Conservation (phyloP, 345 rosid species). For the Euphorbia peplus region DNA sequence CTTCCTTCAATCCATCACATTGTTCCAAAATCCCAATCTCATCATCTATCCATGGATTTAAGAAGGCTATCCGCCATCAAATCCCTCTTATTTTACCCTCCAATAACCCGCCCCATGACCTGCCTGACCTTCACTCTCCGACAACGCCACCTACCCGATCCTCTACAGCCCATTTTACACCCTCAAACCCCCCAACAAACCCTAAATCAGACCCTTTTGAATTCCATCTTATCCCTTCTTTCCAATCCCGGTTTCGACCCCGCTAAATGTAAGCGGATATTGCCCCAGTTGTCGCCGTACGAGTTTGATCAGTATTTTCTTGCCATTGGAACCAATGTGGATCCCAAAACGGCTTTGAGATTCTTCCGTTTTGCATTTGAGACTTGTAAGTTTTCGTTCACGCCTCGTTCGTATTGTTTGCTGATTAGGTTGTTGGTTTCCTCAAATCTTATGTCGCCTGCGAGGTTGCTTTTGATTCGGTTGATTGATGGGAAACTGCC, state of each 20-base stretch:
- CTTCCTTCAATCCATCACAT: neutral
- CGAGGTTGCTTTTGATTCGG: constrained; percentile 55
- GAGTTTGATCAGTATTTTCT: constrained; percentile 52
- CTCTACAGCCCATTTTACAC: neutral
- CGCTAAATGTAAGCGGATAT: constrained; percentile 42
- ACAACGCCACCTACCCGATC: neutral
- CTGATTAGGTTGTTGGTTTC: constrained; percentile 53
- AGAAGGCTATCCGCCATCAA: constrained; percentile 37
- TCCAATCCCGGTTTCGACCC: constrained; percentile 48
- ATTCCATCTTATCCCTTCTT: constrained; percentile 45
- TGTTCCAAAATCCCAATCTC: neutral
- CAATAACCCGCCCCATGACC: constrained; percentile 41
- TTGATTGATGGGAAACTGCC: constrained; percentile 59
- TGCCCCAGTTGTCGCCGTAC: constrained; percentile 44
- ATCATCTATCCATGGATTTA: constrained; percentile 48
- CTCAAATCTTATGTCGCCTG: constrained; percentile 43
- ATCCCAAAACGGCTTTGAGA: constrained; percentile 53
- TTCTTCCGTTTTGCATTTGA: constrained; percentile 62
- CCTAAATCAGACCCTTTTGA: constrained; percentile 34
- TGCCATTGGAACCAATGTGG: constrained; percentile 41
- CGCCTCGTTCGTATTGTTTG: constrained; percentile 61
- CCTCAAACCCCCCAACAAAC: constrained; percentile 19
- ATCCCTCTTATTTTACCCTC: constrained; percentile 22
- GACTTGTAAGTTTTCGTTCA: constrained; percentile 54
- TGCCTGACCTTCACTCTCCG: constrained; percentile 26